Conservation (phyloP, 345 rosid genomes). For the Zanthoxylum bungeanum region DNA sequence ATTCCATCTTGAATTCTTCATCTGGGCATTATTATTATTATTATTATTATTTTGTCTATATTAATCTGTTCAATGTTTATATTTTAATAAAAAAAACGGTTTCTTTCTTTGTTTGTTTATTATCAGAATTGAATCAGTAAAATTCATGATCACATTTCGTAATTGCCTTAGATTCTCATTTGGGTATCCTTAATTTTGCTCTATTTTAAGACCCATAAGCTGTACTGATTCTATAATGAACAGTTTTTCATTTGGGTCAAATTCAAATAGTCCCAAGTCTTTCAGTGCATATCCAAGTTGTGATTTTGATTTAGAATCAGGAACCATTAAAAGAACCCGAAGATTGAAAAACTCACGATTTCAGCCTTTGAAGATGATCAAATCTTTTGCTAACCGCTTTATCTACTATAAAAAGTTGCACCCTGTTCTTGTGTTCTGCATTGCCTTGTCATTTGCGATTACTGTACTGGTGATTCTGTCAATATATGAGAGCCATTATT, state of each 20-base stretch:
- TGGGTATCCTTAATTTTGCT: slow-evolving; percentile 45
- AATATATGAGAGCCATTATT: slow-evolving; percentile 44
- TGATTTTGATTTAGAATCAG: slow-evolving; percentile 84
- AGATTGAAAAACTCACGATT: slow-evolving; percentile 44
- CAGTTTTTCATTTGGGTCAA: slow-evolving; percentile 42
- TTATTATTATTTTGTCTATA: not conserved
- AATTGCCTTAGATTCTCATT: slow-evolving; percentile 20
- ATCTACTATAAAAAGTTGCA: slow-evolving; percentile 61
- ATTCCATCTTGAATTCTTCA: slow-evolving; percentile 10
- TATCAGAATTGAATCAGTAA: slow-evolving; percentile 4
- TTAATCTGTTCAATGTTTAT: slow-evolving; percentile 1
- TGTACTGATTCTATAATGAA: slow-evolving; percentile 56
- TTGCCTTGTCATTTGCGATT: slow-evolving; percentile 64
- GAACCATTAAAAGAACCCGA: slow-evolving; percentile 50
- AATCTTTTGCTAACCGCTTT: slow-evolving; percentile 49
- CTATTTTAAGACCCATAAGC: slow-evolving; percentile 13
- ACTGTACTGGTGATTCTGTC: slow-evolving; percentile 50
- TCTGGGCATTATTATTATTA: slow-evolving; percentile 26
- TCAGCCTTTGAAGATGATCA: slow-evolving; percentile 51
- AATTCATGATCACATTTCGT: slow-evolving; percentile 23
- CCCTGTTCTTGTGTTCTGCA: slow-evolving; percentile 45
- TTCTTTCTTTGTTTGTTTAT: not conserved
- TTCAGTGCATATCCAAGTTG: slow-evolving; percentile 70
- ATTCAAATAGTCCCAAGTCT: slow-evolving; percentile 55
- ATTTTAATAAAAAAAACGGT: not conserved